Percentiles rank a stretch among this genome's conserved stretches.
These are phyloP conservation scores for Zanthoxylum bungeanum DNA, from an alignment of 345 rosid genomes.

Conservation along the genomic window DNA sequence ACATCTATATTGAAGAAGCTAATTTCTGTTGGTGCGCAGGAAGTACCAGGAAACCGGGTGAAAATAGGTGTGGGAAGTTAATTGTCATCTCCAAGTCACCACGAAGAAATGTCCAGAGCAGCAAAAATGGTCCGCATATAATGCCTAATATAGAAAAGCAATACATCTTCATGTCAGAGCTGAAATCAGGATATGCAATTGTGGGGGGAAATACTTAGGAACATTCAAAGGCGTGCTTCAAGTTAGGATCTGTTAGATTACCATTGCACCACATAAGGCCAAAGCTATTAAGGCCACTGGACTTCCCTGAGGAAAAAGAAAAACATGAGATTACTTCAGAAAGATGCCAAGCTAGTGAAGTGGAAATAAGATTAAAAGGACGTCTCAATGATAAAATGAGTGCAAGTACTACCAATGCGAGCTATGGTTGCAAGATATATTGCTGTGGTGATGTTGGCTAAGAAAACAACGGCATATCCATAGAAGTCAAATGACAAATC, in stretches of 20 bases:
- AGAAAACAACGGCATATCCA: slow-evolving; percentile 85
- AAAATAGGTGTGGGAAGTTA: slow-evolving; percentile 61
- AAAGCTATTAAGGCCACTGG: slow-evolving; percentile 97
- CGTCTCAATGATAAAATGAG: not conserved
- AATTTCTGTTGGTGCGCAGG: slow-evolving; percentile 4
- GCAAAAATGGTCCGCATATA: slow-evolving; percentile 76
- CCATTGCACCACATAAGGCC: slow-evolving; percentile 99
- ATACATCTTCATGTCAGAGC: slow-evolving; percentile 13
- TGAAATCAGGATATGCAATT: slow-evolving; percentile 2
- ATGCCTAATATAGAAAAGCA: slow-evolving; percentile 50
- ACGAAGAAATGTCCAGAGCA: slow-evolving; percentile 74
- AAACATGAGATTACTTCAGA: slow-evolving; percentile 4
- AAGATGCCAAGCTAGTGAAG: slow-evolving; percentile 12
- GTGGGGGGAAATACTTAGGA: not conserved
- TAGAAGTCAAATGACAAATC: slow-evolving; percentile 90
- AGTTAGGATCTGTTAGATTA: slow-evolving; percentile 29
- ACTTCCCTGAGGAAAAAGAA: slow-evolving; percentile 59
- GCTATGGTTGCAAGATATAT: slow-evolving; percentile 87
- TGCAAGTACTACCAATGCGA: slow-evolving; percentile 62
- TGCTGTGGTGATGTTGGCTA: slow-evolving; percentile 88
- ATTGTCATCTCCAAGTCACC: slow-evolving; percentile 71
- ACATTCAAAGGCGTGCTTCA: not conserved
- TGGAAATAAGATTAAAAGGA: slow-evolving; percentile 1
- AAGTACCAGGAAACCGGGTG: slow-evolving; percentile 84
- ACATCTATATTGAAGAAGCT: not conserved